Evolutionary conservation across 2,329 filamentous ascomycete species (phyloP), one percentile per base, ranked within the genome.

Genomic region (Nemania serpens): DNA sequence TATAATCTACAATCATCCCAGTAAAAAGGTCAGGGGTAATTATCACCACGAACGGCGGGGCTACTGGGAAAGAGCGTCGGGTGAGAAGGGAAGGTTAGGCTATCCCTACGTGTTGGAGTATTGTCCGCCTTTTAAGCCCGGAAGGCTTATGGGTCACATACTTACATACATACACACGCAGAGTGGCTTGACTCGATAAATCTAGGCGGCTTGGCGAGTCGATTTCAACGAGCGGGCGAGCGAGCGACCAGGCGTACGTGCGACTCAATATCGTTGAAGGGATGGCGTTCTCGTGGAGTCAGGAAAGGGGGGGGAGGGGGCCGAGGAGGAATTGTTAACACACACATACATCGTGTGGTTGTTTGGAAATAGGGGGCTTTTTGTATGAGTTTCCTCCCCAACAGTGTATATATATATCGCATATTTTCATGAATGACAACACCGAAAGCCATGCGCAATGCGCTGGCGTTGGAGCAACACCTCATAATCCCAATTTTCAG

Each of bases 1-100:
- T 68, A 68, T 70, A 69, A 69, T 70, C 55, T 59, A 60, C 58
- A 62, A 57, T 62, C 36, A 46, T 55, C 41, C 20, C 17, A 54
- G 55, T 20, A 58, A 66, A 60, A 58, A 56, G 15, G 43, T 13
- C 15, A 58, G 25, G 53, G 36, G 33, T 53, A 53, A 55, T 50
- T 10, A 39, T 48, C 36, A 22, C 22, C 11, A 25, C 53, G 11
- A 34, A 49, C 17, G 41, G 36, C 20, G 7, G 41, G 22, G 48
- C 43, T 36, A 46, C 34, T 18, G 43, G 51, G 41, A 34, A 47
- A 37, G 45, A 46, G 45, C 43, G 13, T 39, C 7, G 13, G 45
- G 36, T 20, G 25, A 48, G 17, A 33, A 10, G 36, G 13, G 12
- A 22, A 15, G 47, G 36, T 36, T 5, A 39, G 25, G 17, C 46